phyloP scores from a whole-genome alignment of 129 eudicot genomes.

The Artemisia annua region DNA sequence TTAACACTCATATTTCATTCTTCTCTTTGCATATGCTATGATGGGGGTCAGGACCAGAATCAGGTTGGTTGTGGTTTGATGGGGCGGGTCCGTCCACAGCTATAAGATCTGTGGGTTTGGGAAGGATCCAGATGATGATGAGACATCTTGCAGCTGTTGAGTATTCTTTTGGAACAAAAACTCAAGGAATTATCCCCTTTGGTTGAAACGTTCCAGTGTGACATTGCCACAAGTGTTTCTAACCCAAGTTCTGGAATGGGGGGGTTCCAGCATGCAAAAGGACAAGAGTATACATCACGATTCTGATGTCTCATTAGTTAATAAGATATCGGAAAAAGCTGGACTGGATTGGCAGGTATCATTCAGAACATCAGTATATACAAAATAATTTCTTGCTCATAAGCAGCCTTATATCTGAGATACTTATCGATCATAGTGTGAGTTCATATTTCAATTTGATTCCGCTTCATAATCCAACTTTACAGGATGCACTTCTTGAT shows the following conservation, averaged over 20 bases:
- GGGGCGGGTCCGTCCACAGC: conserved; percentile 83
- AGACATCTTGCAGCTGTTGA: conserved; percentile 96
- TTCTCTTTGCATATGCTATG: conserved; percentile 19
- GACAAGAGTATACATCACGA: conserved; percentile 25
- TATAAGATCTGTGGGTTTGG: conserved; percentile 66
- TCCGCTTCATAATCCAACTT: too few species aligned
- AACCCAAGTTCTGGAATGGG: conserved; percentile 30
- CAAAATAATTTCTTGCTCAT: too few species aligned
- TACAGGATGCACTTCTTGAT: too few species aligned
- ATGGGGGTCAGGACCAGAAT: conserved; percentile 67
- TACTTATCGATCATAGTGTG: too few species aligned
- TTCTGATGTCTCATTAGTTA: too few species aligned
- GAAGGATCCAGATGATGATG: conserved; percentile 94
- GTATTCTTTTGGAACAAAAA: conserved; percentile 77
- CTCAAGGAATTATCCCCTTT: conserved; percentile 68
- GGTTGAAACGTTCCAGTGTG: conserved; percentile 47
- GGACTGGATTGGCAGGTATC: too few species aligned
- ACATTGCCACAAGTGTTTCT: conserved; percentile 21
- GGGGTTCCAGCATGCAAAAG: conserved; percentile 30
- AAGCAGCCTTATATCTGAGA: too few species aligned
- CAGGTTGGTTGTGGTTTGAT: conserved; percentile 81
- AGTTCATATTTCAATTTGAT: too few species aligned
- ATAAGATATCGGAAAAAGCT: too few species aligned
- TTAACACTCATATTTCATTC: too few species aligned
- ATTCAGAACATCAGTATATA: too few species aligned